Conservation (phyloP, 2,329 filamentous ascomycete species). For the Calonectria leucothoes region DNA sequence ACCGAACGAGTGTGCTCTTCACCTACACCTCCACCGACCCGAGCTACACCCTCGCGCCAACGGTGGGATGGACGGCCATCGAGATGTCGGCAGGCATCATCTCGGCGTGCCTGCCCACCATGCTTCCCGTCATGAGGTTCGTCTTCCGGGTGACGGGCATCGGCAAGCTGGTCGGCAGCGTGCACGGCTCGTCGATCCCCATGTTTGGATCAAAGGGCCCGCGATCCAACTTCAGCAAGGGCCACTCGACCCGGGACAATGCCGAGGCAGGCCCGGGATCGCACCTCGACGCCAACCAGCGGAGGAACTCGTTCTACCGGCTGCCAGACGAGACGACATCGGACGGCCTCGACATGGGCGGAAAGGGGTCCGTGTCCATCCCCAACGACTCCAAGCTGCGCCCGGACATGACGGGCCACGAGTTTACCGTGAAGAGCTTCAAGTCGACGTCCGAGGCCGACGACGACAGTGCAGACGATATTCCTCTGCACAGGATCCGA, state of each 20-base stretch:
- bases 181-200: conserved; percentile 27
- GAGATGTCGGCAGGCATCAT: conserved; percentile 63
- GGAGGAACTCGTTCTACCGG: conserved; percentile 44
- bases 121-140: conserved; percentile 56
- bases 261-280: neutral
- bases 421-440: conserved; percentile 46
- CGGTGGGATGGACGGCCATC: conserved; percentile 60
- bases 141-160: conserved; percentile 54
- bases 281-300: conserved; percentile 27
- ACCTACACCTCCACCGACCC: conserved; percentile 54
- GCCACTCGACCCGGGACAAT: conserved; percentile 23
- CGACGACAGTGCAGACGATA: conserved; percentile 49
- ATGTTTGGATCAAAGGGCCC: conserved; percentile 40
- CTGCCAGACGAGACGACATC: conserved; percentile 47
- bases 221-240: conserved; percentile 31
- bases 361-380: neutral
- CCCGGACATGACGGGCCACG: conserved; percentile 47
- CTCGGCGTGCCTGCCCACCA: conserved; percentile 64
- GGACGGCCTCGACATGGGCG: conserved; percentile 32
- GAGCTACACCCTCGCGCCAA: conserved; percentile 58
- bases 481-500: conserved; percentile 53
- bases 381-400: conserved; percentile 35
- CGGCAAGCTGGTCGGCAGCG: conserved; percentile 37
- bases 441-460: conserved; percentile 40
- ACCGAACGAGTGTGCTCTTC: conserved; percentile 60